Evolutionary conservation across 306 rosid genomes (phyloP), one percentile per base, ranked within the genome.

Genomic region (Sicyos baderoa): DNA sequence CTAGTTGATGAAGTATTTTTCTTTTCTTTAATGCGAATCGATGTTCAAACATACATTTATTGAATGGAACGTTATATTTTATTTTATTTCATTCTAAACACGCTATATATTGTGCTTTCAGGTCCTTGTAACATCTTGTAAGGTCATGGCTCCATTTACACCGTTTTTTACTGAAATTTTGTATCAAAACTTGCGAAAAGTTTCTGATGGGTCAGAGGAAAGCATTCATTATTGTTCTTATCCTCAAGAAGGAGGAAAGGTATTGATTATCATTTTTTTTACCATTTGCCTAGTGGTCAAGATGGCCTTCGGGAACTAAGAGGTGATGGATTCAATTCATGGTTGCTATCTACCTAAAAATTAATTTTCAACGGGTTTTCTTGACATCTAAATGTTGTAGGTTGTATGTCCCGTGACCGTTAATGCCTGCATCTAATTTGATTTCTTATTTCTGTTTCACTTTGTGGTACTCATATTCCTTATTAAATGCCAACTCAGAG

Each of bases 141-240:
- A 89, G 86, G 98, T 88, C 48, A 93, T 93, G 98, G 94, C 98
- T 65, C 97, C 98, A 17, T 90, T 93, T 77, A 93, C 98, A 42
- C 98, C 98, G 54, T 93, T 93, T 81, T 93, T 93, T 80, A 88
- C 96, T 0, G 98, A 93, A 86, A 96, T 78, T 40, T 90, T 93
- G 37, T 89, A 86, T 86, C 98, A 90, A 74, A 93, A 93, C 82
- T 81, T 90, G 85, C 82, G 95, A 61, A 93, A 93, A 80, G 96
- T 77, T 70, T 79, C 81, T 67, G 79, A 79, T 58, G 87, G 86
- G 13, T 74, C 78, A 6, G 98, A 88, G 78, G 96, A 86, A 80
- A 86, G 98, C 76, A 86, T 93, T 76, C 98, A 93, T 68, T 82
- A 82, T 78, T 93, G 98, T 83, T 82, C 78, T 75, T 88, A 88